Conservation (phyloP, 2,329 filamentous ascomycete species). For the Penicillium sp. region DNA sequence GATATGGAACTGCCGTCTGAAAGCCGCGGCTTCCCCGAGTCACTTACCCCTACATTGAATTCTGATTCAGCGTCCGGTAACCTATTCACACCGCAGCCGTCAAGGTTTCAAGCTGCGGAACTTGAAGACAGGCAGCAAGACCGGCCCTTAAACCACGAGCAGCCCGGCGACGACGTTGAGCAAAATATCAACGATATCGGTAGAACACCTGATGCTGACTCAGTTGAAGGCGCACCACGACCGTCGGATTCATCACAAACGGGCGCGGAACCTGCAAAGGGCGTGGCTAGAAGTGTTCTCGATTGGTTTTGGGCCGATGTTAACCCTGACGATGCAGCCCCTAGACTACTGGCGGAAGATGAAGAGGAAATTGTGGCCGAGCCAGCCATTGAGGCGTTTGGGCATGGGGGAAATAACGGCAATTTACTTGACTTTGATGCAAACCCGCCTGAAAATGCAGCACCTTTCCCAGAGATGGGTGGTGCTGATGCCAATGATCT, state of each 20-base stretch:
- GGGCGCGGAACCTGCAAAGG: slow-evolving; percentile 25
- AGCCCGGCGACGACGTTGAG: neutral
- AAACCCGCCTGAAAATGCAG: slow-evolving; percentile 31
- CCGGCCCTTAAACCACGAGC: neutral
- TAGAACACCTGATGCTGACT: neutral
- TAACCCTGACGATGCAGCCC: slow-evolving; percentile 29
- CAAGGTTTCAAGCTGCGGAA: neutral
- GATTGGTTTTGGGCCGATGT: slow-evolving; percentile 55
- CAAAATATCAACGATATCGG: neutral
- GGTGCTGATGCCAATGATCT: slow-evolving; percentile 68
- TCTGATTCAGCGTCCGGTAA: neutral
- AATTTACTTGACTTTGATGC: slow-evolving; percentile 45
- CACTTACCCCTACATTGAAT: neutral
- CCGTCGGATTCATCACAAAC: slow-evolving; percentile 16
- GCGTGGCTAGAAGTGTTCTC: slow-evolving; percentile 34
- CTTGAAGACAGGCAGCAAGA: slow-evolving; percentile 1
- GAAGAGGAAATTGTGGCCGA: slow-evolving; percentile 67
- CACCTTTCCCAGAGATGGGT: slow-evolving; percentile 57
- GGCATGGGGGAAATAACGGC: slow-evolving; percentile 56
- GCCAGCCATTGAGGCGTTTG: slow-evolving; percentile 64
- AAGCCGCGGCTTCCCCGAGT: neutral
- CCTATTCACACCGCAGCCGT: neutral
- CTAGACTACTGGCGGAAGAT: slow-evolving; percentile 53
- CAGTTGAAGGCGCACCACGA: slow-evolving; percentile 6
- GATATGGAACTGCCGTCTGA: neutral